phyloP scores from a whole-genome alignment of 2,329 filamentous ascomycete genomes.

The Ascochyta koolunga region DNA sequence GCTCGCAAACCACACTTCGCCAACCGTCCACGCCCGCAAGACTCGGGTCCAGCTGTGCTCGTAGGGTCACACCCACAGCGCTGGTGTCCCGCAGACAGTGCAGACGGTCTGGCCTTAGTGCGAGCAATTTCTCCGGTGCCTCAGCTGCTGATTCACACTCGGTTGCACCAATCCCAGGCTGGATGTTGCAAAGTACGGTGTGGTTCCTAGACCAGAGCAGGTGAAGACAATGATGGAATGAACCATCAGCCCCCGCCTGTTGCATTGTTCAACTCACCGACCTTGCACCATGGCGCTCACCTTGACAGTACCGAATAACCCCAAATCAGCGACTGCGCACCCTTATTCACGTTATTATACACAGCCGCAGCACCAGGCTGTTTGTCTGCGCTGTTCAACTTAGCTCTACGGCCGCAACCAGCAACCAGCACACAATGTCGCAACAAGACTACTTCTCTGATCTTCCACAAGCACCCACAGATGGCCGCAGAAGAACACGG shows the following conservation, averaged over 20 bases:
- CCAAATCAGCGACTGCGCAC: constrained; percentile 2
- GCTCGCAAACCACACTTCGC: constrained; percentile 10
- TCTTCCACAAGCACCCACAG: not conserved
- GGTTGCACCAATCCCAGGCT: constrained; percentile 13
- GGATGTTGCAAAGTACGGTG: constrained; percentile 14
- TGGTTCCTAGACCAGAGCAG: not conserved
- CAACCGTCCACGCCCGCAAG: constrained; percentile 7
- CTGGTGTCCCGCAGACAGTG: constrained; percentile 5
- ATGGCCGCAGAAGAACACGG: not conserved
- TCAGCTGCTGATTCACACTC: constrained; percentile 7
- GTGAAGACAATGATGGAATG: constrained; percentile 16
- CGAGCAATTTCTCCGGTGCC: constrained; percentile 3
- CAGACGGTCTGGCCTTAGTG: not conserved
- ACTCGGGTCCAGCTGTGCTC: constrained; percentile 5
- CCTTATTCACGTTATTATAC: constrained; percentile 10
- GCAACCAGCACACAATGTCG: constrained; percentile 11
- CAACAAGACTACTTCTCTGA: constrained; percentile 18
- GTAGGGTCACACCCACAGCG: constrained; percentile 6
- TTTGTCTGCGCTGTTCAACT: constrained; percentile 1
- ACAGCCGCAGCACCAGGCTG: constrained; percentile 10
- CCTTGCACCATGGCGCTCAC: constrained; percentile 10
- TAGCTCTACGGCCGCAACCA: not conserved
- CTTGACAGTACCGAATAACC: constrained; percentile 1
- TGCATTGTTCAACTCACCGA: constrained; percentile 12
- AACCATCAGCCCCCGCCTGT: constrained; percentile 18